Evolutionary conservation across 1,284 basidiomycete species (phyloP), one percentile per base, ranked within the genome.

Genomic region (Neolentinus lepideus): DNA sequence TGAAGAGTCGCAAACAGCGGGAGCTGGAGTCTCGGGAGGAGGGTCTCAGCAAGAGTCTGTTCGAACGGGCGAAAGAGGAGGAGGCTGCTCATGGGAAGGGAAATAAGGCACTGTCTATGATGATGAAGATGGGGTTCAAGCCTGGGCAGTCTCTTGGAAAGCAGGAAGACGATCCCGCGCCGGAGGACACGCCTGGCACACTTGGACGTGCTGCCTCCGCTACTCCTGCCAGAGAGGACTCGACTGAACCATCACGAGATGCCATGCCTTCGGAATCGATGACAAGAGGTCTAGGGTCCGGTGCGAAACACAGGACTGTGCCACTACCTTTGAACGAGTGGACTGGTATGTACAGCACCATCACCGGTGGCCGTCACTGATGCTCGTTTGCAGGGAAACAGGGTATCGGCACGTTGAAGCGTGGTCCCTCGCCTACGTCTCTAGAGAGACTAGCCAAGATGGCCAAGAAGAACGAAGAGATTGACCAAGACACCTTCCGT

Each of bases 61-160:
- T 92, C 63, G 85, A 90, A 63, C 76, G 80, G 36, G 88, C 84
- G 21, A 77, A 79, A 64, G 85, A 88, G 65, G 84, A 87, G 55
- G 76, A 78, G 58, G 74, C 73, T 31, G 71, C 66, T 53, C 63
- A 62, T 1, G 72, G 68, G 21, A 58, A 62, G 52, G 59, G 69
- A 51, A 90, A 80, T 71, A 92, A 90, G 67, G 89, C 90, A 2
- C 73, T 92, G 55, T 79, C 80, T 10, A 91, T 92, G 75, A 92
- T 92, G 90, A 82, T 89, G 78, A 91, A 88, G 72, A 92, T 92
- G 90, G 90, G 90, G 1, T 92, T 90, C 72, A 85, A 86, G 71
- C 83, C 87, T 1, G 90, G 90, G 12, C 81, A 90, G 67, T 74
- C 88, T 2, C 75, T 92, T 35, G 90, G 90, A 3, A 75, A 68